Percentiles rank a stretch among this genome's conserved stretches.
Conservation (phyloP, 2,329 filamentous ascomycete genomes). For the Phialophora expanda region DNA sequence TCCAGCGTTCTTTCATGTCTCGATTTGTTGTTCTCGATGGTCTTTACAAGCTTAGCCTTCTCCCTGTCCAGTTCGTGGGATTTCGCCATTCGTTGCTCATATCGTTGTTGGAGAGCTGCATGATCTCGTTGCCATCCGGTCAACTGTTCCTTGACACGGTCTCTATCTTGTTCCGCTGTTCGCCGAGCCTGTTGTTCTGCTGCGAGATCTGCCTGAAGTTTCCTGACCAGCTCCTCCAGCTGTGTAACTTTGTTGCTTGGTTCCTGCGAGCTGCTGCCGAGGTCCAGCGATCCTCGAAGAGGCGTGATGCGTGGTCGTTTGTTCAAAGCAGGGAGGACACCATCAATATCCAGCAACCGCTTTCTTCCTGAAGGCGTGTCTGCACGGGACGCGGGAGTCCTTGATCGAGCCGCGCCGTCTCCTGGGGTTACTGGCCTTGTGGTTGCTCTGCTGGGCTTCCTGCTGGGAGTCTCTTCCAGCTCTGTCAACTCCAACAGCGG, state of each 20-base stretch:
- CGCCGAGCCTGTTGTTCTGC: constrained; percentile 40
- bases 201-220: constrained; percentile 32
- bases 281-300: constrained; percentile 45
- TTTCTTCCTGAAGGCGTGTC: constrained; percentile 41
- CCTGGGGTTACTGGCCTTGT: constrained; percentile 33
- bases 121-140: constrained; percentile 45
- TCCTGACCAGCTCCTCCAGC: constrained; percentile 41
- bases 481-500: constrained; percentile 47
- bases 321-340: constrained; percentile 37
- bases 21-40: constrained; percentile 44
- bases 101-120: constrained; percentile 50
- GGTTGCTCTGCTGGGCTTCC: constrained; percentile 25
- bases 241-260: constrained; percentile 40
- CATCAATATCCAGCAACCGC: constrained; percentile 41
- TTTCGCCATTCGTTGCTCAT: constrained; percentile 48
- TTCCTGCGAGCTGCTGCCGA: constrained; percentile 11
- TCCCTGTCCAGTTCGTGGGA: constrained; percentile 47
- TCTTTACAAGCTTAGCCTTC: constrained; percentile 36
- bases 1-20: constrained; percentile 46
- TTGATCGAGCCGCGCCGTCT: constrained; percentile 27
- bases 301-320: constrained; percentile 51
- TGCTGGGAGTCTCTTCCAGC: constrained; percentile 38
- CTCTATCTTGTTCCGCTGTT: constrained; percentile 43
- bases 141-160: constrained; percentile 41
- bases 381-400: constrained; percentile 37